Conservation (phyloP, 768 basidiomycete species). For the Neoboletus subvelutipes region DNA sequence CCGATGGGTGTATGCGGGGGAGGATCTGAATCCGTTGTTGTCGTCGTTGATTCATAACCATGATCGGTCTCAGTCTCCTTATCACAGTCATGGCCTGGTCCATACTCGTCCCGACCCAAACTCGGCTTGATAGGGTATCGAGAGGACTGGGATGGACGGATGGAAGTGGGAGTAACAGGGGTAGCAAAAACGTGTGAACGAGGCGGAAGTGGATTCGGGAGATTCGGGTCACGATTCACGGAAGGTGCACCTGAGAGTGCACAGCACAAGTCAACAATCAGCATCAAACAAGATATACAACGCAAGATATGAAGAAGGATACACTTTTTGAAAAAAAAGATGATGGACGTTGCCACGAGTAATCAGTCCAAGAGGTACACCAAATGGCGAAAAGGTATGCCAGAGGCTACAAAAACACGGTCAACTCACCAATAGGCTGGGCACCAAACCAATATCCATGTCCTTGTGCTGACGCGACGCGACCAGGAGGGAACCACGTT, state of each 20-base stretch:
- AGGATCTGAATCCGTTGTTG: conserved; percentile 29
- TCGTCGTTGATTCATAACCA: conserved; percentile 28
- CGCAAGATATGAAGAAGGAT: background rate
- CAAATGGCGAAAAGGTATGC: background rate
- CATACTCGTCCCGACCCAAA: conserved; percentile 4
- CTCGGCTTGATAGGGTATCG: conserved; percentile 2
- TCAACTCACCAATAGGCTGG: conserved; percentile 21
- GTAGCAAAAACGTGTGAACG: conserved; percentile 5
- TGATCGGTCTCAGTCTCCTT: conserved; percentile 25
- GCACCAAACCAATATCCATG: conserved; percentile 24
- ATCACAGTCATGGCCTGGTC: conserved; percentile 14
- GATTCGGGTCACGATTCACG: conserved; percentile 9
- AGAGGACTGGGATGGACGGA: background rate
- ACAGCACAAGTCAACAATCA: conserved; percentile 9
- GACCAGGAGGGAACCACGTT: conserved; percentile 16
- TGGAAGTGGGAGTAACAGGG: conserved; percentile 1
- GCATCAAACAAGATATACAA: conserved; percentile 2
- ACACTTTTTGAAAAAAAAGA: background rate
- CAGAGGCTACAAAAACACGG: background rate
- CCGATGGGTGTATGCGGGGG: conserved; percentile 27
- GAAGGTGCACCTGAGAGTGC: conserved; percentile 16
- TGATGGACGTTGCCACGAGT: background rate
- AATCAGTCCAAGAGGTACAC: background rate
- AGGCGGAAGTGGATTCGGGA: conserved; percentile 1
- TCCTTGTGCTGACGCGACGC: conserved; percentile 11